A percentile compares a stretch with the other conserved stretches of the same genome.
Evolutionary conservation across 805 yeast species (phyloP).

Genomic region (Lipomyces sp.): DNA sequence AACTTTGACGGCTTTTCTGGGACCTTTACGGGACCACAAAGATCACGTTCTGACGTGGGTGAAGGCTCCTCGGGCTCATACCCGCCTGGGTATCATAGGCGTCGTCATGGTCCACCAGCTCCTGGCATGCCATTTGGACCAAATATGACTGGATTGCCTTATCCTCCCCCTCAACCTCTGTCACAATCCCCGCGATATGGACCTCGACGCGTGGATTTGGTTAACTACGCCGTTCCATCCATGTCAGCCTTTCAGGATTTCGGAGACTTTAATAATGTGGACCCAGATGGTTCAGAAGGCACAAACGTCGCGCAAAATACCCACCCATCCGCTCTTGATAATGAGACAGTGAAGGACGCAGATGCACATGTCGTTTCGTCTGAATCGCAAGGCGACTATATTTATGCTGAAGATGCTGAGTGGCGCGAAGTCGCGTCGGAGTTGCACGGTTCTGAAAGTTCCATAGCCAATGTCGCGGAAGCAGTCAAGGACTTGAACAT

Average conservation of each 20-base stretch:
- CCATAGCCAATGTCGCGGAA: constrained; percentile 7
- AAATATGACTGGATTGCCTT: background rate
- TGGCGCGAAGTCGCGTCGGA: constrained; percentile 28
- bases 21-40: background rate
- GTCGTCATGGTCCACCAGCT: background rate
- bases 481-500: constrained; percentile 23
- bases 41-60: background rate
- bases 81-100: background rate
- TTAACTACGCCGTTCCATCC: background rate
- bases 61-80: background rate
- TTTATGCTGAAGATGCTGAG: constrained; percentile 7
- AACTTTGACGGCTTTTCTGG: background rate
- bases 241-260: constrained; percentile 4
- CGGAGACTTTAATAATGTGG: background rate
- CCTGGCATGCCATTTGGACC: background rate
- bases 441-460: constrained; percentile 12
- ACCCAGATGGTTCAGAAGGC: background rate
- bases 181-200: background rate
- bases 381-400: constrained; percentile 4
- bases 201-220: background rate
- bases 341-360: background rate
- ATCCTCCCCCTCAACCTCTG: background rate
- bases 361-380: background rate
- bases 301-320: background rate
- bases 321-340: background rate